Evolutionary conservation across 352 stramenopile species (phyloP).

Genomic region (Bremia lactucae): DNA sequence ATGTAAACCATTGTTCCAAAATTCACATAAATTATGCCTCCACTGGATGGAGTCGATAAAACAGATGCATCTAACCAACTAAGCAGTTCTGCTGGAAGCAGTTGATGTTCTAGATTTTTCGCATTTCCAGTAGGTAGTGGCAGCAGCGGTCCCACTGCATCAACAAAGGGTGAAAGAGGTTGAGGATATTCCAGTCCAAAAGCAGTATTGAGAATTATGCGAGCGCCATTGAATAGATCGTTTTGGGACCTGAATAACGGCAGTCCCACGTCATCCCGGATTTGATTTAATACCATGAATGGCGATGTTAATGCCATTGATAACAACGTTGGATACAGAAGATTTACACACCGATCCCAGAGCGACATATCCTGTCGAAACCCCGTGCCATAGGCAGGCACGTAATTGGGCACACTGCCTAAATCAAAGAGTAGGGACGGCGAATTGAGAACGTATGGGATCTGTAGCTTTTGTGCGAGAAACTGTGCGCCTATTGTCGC

Average conservation of each 20-base stretch:
- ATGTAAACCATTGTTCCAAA: slow-evolving; percentile 74
- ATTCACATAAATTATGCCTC: slow-evolving; percentile 62
- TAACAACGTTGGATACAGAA: slow-evolving; percentile 77
- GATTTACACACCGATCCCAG: slow-evolving; percentile 84
- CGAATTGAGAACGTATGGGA: slow-evolving; percentile 79
- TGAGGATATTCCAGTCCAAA: slow-evolving; percentile 79
- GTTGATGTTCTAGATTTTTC: slow-evolving; percentile 21
- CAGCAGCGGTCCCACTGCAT: slow-evolving; percentile 67
- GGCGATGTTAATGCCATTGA: slow-evolving; percentile 80
- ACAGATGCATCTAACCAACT: slow-evolving; percentile 32
- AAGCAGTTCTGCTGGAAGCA: slow-evolving; percentile 19
- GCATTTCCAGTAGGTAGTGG: slow-evolving; percentile 28
- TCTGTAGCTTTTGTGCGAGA: slow-evolving; percentile 60
- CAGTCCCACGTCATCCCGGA: slow-evolving; percentile 66
- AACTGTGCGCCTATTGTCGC: slow-evolving; percentile 71
- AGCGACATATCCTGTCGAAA: slow-evolving; percentile 78
- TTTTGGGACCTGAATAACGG: slow-evolving; percentile 73
- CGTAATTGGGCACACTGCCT: slow-evolving; percentile 53
- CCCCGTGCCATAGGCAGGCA: slow-evolving; percentile 77
- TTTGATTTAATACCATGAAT: slow-evolving; percentile 85
- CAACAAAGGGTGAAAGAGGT: slow-evolving; percentile 62
- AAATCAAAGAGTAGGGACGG: slow-evolving; percentile 81
- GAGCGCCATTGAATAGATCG: slow-evolving; percentile 78
- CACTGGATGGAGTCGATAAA: slow-evolving; percentile 3
- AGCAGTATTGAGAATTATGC: slow-evolving; percentile 83